Base-by-base conservation (phyloP, 192 early-diverging fungal species). In the Linderina pennispora region DNA sequence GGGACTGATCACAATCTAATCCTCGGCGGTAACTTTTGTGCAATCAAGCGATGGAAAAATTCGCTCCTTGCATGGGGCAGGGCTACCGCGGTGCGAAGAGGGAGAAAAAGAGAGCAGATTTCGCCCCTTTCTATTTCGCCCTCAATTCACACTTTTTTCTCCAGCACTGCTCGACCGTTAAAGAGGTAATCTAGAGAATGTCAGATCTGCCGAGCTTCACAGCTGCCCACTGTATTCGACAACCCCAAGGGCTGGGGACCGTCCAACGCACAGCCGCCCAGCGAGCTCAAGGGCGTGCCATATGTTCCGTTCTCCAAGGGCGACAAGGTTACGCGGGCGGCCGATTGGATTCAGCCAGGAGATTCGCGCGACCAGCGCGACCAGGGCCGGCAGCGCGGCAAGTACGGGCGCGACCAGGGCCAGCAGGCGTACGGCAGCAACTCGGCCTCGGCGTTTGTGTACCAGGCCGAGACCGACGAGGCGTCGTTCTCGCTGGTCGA, bases 271-370 rank as follows among this genome's bases (percentile, higher is more conserved):
- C 79, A 86, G 42, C 74, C 87, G 40, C 68, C 83, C 34, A 58
- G 79, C 16, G 64, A 77, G 24, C 81, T 85, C 62, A 53, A 67
- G 44, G 88, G 86, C 61, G 86, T 99, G 46, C 96, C 96, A 13
- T 99, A 93, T 65, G 83, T 88, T 26, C 92, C 91, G 25, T 99
- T 87, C 80, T 90, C 86, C 28, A 97, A 97, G 77, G 79, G 81
- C 18, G 96, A 99, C 71, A 92, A 92, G 54, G 75, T 99, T 13
- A 92, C 90, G 45, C 88, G 90, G 54, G 88, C 90, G 25, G 92
- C 94, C 43, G 89, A 97, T 75, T 97, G 94, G 92, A 84, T 84
- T 43, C 72, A 74, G 26, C 84, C 84, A 40, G 70, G 81, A 48
- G 82, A 87, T 48, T 55, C 72, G 35, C 78, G 84, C 35, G 67